A percentile compares a stretch with the other conserved stretches of the same genome.
These are phyloP conservation scores for Komagataella mondaviorum DNA, from an alignment of 805 yeast genomes.

Conservation along the genomic window DNA sequence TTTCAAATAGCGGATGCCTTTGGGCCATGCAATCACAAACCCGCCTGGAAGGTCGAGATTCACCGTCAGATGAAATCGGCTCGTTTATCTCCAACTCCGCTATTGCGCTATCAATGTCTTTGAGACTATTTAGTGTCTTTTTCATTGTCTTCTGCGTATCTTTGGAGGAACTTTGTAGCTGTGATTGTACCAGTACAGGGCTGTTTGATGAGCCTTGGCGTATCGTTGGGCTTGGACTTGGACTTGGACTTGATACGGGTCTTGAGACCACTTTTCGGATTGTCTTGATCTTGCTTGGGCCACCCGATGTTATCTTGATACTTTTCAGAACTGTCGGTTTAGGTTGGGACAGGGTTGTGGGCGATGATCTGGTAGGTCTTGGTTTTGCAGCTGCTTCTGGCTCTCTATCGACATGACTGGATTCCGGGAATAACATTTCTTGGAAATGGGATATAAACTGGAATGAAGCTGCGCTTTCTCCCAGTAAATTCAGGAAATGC, in stretches of 20 bases:
- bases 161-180: slow-evolving; percentile 6
- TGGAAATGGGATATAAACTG: slow-evolving; percentile 32
- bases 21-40: slow-evolving; percentile 77
- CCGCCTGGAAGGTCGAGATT: slow-evolving; percentile 2
- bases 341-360: slow-evolving; percentile 4
- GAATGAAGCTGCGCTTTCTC: slow-evolving; percentile 40
- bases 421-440: slow-evolving; percentile 19
- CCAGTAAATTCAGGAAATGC: slow-evolving; percentile 43
- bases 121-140: slow-evolving; percentile 33
- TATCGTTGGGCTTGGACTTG: not conserved
- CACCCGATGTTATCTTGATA: not conserved
- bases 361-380: not conserved
- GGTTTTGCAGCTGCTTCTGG: not conserved
- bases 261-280: not conserved
- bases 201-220: slow-evolving; percentile 1
- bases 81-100: slow-evolving; percentile 25
- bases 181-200: not conserved
- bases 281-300: not conserved
- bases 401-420: not conserved
- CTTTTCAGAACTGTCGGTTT: slow-evolving; percentile 3
- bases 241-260: slow-evolving; percentile 5
- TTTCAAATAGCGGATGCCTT: slow-evolving; percentile 75
- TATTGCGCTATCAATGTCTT: slow-evolving; percentile 37
- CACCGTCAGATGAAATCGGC: not conserved
- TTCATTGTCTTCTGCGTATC: slow-evolving; percentile 22